Evolutionary conservation across 2,329 filamentous ascomycete species (phyloP).

Genomic region (Coniochaeta hoffmannii): DNA sequence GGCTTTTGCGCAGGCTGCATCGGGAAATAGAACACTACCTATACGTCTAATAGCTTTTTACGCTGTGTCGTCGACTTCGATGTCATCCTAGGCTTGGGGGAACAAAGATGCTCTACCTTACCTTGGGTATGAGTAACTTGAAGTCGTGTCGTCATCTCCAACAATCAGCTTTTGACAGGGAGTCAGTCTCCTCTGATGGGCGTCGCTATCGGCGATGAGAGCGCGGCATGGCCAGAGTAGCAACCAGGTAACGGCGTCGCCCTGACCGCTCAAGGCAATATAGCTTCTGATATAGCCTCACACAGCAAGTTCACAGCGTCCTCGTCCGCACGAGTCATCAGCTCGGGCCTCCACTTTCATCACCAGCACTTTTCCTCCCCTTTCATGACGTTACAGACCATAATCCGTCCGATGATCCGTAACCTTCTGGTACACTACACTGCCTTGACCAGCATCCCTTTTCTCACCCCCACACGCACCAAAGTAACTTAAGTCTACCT

Average conservation of each 20-base stretch:
- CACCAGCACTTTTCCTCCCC: background rate
- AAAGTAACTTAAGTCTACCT: background rate
- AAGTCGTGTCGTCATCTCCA: too few species aligned
- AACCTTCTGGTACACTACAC: background rate
- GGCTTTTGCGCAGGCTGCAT: too few species aligned
- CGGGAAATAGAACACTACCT: too few species aligned
- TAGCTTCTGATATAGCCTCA: background rate
- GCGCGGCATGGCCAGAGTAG: background rate
- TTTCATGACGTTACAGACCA: background rate
- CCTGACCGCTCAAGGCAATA: background rate
- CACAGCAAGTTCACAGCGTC: background rate
- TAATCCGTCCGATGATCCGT: background rate
- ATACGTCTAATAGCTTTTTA: too few species aligned
- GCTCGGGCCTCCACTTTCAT: background rate
- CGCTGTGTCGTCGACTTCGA: too few species aligned
- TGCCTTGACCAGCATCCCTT: background rate
- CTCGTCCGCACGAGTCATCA: background rate
- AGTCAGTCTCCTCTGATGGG: too few species aligned
- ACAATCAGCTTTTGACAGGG: too few species aligned
- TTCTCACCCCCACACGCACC: background rate
- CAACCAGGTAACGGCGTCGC: background rate
- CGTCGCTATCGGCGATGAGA: background rate
- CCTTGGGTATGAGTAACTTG: too few species aligned
- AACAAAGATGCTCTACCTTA: too few species aligned
- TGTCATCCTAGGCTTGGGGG: too few species aligned